A percentile compares a stretch with the other conserved stretches of the same genome.
Conservation (phyloP, 352 stramenopile species). For the Aphanomyces invadans region DNA sequence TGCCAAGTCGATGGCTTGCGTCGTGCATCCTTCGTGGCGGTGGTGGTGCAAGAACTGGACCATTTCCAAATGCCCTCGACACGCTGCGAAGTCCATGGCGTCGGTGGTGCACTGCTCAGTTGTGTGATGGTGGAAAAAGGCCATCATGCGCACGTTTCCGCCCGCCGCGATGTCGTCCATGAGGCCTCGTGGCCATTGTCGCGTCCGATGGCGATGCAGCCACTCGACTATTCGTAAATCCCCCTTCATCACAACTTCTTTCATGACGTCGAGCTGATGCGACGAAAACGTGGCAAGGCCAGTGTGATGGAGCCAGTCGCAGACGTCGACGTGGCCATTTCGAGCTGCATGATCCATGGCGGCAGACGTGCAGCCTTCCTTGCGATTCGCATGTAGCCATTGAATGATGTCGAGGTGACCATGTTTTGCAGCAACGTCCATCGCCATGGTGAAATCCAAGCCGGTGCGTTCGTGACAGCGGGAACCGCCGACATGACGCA, state of each 20-base stretch:
- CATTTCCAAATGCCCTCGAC: conserved; percentile 10
- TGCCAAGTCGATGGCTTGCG: conserved; percentile 11
- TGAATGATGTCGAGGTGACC: conserved; percentile 8
- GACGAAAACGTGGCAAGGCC: conserved; percentile 1
- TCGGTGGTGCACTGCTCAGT: neutral
- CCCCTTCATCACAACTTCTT: conserved; percentile 25
- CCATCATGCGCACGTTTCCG: neutral
- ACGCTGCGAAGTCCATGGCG: conserved; percentile 17
- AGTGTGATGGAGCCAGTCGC: conserved; percentile 15
- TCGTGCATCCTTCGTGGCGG: conserved; percentile 3
- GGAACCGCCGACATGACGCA: neutral
- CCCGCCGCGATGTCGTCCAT: neutral
- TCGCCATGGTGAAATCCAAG: neutral
- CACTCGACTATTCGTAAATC: conserved; percentile 31
- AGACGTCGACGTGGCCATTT: conserved; percentile 16
- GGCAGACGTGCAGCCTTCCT: conserved; percentile 10
- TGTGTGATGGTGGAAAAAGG: conserved; percentile 4
- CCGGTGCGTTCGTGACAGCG: neutral
- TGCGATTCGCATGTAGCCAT: conserved; percentile 5
- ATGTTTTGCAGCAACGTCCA: conserved; percentile 21
- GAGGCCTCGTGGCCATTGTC: conserved; percentile 7
- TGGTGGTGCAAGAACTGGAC: conserved; percentile 1
- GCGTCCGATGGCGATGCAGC: conserved; percentile 27
- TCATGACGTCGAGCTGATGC: conserved; percentile 22
- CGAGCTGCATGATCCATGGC: conserved; percentile 23